A percentile compares a stretch with the other conserved stretches of the same genome.
Conservation (phyloP, 768 basidiomycete species). For the Collybia nuda region DNA sequence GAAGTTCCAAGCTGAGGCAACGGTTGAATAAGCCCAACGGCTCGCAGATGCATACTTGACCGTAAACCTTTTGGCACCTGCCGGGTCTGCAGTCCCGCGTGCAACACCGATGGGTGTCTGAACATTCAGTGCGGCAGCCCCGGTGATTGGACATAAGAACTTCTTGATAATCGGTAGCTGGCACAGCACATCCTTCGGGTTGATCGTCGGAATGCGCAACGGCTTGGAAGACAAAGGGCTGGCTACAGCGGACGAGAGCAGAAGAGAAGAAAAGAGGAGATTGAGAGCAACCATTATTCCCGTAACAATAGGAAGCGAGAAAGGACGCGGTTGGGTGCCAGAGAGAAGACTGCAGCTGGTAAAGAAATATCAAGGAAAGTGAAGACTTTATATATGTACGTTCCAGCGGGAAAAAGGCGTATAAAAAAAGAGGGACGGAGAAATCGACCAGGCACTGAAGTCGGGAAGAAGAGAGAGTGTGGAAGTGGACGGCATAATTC, state of each 20-base stretch:
- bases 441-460: slow-evolving; percentile 16
- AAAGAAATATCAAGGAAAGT: slow-evolving; percentile 12
- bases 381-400: slow-evolving; percentile 14
- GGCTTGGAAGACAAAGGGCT: slow-evolving; percentile 21
- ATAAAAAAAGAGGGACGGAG: slow-evolving; percentile 1
- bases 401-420: background rate
- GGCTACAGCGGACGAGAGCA: slow-evolving; percentile 28
- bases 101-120: slow-evolving; percentile 58
- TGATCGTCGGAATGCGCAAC: slow-evolving; percentile 28
- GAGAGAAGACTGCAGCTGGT: slow-evolving; percentile 18
- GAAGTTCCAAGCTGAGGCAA: slow-evolving; percentile 56
- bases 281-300: slow-evolving; percentile 31
- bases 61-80: slow-evolving; percentile 55
- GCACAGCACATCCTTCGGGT: slow-evolving; percentile 44
- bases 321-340: slow-evolving; percentile 11
- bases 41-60: slow-evolving; percentile 67
- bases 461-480: slow-evolving; percentile 10
- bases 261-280: slow-evolving; percentile 29
- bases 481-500: background rate
- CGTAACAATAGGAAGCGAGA: background rate
- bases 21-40: slow-evolving; percentile 59
- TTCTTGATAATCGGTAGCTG: slow-evolving; percentile 41
- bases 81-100: slow-evolving; percentile 44
- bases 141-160: slow-evolving; percentile 40
- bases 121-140: slow-evolving; percentile 21